Conservation (phyloP, 2,329 filamentous ascomycete species). For the Scedosporium boydii region DNA sequence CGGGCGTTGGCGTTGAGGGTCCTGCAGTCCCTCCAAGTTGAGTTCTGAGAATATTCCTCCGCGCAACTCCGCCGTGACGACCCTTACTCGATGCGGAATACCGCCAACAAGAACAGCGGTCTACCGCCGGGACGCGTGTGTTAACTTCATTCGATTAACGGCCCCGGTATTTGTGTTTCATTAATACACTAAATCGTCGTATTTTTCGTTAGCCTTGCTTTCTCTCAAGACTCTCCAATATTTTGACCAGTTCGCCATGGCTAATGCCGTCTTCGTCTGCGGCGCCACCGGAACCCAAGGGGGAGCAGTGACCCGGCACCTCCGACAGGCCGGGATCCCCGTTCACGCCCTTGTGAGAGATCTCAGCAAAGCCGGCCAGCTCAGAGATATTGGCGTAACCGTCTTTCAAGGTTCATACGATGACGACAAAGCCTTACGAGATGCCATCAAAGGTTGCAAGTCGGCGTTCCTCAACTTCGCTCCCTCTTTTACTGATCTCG, state of each 20-base stretch:
- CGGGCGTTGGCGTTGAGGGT: too few relatives aligned
- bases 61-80: too few relatives aligned
- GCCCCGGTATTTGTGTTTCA: too few relatives aligned
- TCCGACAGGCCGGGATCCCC: constrained; percentile 19
- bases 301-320: constrained; percentile 22
- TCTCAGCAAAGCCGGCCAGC: background rate
- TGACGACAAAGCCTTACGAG: background rate
- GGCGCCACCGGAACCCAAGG: constrained; percentile 31
- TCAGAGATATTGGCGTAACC: background rate
- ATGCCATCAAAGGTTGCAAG: background rate
- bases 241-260: constrained; percentile 12
- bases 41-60: too few relatives aligned
- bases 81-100: too few relatives aligned
- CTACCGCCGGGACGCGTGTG: too few relatives aligned
- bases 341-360: constrained; percentile 23
- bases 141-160: too few relatives aligned
- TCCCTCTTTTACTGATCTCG: constrained; percentile 20
- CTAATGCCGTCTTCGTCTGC: constrained; percentile 26
- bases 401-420: background rate
- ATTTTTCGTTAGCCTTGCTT: too few relatives aligned
- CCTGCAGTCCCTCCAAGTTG: too few relatives aligned
- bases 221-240: too few relatives aligned
- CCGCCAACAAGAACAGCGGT: too few relatives aligned
- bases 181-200: too few relatives aligned
- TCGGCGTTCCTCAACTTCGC: constrained; percentile 5